These are phyloP conservation scores for Daldinia loculata DNA, from an alignment of 495 filamentous ascomycete genomes.

Conservation along the genomic window DNA sequence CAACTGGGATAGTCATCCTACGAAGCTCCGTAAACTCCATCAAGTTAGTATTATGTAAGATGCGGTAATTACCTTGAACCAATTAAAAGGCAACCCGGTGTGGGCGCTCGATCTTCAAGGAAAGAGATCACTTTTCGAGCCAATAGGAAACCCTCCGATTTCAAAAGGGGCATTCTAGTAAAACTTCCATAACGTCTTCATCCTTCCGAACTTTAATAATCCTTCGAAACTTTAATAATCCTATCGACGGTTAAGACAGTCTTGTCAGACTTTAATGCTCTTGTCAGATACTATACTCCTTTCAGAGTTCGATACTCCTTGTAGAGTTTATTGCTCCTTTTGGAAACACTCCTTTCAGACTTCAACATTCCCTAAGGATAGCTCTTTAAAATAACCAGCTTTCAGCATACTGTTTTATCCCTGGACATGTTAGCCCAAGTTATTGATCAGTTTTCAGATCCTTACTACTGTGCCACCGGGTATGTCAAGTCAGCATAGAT, in stretches of 20 bases:
- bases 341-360: not conserved
- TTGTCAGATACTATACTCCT: not conserved
- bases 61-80: not conserved
- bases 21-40: slow-evolving; percentile 3
- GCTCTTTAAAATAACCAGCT: not conserved
- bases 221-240: slow-evolving; percentile 1
- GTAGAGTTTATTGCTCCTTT: not conserved
- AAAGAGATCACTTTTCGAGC: not conserved
- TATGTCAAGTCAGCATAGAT: not conserved
- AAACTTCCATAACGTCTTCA: not conserved
- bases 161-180: not conserved
- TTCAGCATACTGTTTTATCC: not conserved
- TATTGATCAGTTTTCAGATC: not conserved
- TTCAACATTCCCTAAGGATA: not conserved
- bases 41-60: not conserved
- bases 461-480: not conserved
- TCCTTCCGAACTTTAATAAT: slow-evolving; percentile 2
- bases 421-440: not conserved
- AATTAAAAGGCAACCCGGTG: not conserved
- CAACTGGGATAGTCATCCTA: not conserved
- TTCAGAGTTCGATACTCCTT: not conserved
- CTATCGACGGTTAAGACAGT: not conserved
- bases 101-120: not conserved
- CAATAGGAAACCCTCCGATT: slow-evolving; percentile 2
- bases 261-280: not conserved